Percentiles rank a stretch among this genome's conserved stretches.
phyloP scores from a whole-genome alignment of 495 filamentous ascomycete genomes.

The Poronia punctata region DNA sequence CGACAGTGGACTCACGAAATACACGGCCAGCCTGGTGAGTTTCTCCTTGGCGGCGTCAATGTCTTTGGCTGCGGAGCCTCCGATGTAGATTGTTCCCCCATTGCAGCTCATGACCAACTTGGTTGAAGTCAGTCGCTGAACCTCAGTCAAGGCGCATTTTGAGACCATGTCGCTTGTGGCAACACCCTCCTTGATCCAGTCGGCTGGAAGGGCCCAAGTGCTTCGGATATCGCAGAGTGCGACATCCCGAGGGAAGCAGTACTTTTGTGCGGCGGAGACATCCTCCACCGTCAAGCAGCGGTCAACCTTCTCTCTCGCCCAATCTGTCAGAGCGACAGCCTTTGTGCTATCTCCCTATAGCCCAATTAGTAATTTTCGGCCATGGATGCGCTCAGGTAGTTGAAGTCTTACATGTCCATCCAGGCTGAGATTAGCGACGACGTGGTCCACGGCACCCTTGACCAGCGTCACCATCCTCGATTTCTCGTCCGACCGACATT shows the following conservation, averaged over 20 bases:
- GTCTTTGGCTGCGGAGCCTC: slow-evolving; percentile 12
- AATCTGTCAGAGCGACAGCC: neutral
- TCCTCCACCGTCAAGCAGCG: neutral
- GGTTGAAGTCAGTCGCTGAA: slow-evolving; percentile 23
- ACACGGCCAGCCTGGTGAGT: slow-evolving; percentile 28
- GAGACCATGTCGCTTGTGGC: slow-evolving; percentile 13
- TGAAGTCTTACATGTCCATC: slow-evolving; percentile 16
- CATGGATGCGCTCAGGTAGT: neutral
- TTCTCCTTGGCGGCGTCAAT: slow-evolving; percentile 23
- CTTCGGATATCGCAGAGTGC: neutral
- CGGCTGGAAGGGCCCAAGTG: slow-evolving; percentile 14
- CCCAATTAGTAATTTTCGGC: neutral
- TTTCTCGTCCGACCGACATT: slow-evolving; percentile 22
- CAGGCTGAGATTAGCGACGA: slow-evolving; percentile 14
- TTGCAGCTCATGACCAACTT: slow-evolving; percentile 15
- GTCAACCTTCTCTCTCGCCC: neutral
- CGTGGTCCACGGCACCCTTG: slow-evolving; percentile 11
- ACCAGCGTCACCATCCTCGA: slow-evolving; percentile 14
- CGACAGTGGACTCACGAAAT: slow-evolving; percentile 23
- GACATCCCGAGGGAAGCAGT: slow-evolving; percentile 11
- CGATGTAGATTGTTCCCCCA: slow-evolving; percentile 29
- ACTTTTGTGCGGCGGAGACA: neutral
- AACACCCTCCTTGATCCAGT: slow-evolving; percentile 1
- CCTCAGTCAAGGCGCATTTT: slow-evolving; percentile 6
- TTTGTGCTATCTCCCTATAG: neutral